These are phyloP conservation scores for Hordeum vulgare DNA, from an alignment of 176 grass and related monocot species.

Conservation along the genomic window DNA sequence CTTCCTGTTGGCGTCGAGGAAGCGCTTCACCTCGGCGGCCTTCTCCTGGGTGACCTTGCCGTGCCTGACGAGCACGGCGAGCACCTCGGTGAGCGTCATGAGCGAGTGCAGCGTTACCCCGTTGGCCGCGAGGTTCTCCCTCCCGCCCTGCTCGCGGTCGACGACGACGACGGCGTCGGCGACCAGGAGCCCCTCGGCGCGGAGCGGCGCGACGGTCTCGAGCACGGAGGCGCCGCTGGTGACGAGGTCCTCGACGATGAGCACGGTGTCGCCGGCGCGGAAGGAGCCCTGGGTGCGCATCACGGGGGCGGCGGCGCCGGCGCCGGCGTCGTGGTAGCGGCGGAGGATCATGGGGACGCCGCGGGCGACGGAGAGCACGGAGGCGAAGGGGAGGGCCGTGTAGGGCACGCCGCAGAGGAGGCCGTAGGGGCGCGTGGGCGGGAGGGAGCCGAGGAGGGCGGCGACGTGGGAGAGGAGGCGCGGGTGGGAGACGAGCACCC, in stretches of 20 bases:
- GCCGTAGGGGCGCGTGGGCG: conserved; percentile 36
- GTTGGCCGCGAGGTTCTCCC: conserved; percentile 47
- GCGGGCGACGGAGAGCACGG: conserved; percentile 51
- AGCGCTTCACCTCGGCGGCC: conserved; percentile 50
- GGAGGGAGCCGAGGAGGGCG: conserved; percentile 53
- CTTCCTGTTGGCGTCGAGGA: conserved; percentile 55
- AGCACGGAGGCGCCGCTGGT: conserved; percentile 72
- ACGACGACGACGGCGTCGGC: conserved; percentile 35
- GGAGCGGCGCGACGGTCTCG: conserved; percentile 50
- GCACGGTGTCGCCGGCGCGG: conserved; percentile 30
- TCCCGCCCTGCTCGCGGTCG: conserved; percentile 59
- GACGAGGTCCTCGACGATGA: conserved; percentile 76
- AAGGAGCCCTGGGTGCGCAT: conserved; percentile 45
- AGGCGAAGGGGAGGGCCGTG: conserved; percentile 81
- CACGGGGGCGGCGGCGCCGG: neutral
- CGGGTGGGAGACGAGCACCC: conserved; percentile 73
- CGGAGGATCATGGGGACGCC: conserved; percentile 77
- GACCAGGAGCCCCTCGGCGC: conserved; percentile 36
- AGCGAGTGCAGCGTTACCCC: conserved; percentile 46
- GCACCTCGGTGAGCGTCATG: conserved; percentile 47
- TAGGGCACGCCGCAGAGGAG: conserved; percentile 94
- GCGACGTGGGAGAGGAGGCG: conserved; percentile 55
- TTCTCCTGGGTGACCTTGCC: conserved; percentile 46
- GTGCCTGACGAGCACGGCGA: conserved; percentile 37
- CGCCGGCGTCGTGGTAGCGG: conserved; percentile 48